Conservation (phyloP, 2,329 filamentous ascomycete genomes). For the Fusarium anthophilum region DNA sequence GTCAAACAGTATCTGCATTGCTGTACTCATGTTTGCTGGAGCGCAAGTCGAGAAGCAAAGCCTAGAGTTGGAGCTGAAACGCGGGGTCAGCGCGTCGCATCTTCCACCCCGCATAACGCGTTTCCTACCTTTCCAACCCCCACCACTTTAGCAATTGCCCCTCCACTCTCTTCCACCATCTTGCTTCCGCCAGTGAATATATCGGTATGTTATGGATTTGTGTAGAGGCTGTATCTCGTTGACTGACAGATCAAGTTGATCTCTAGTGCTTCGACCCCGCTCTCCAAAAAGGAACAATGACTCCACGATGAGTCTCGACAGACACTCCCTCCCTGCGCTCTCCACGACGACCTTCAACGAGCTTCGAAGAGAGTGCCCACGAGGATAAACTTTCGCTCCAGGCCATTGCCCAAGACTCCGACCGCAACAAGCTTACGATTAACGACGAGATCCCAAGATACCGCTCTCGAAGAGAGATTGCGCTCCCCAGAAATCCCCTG, state of each 20-base stretch:
- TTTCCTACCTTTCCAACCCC: fast-evolving
- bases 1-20: neutral
- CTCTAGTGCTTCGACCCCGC: neutral
- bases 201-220: neutral
- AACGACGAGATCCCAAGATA: neutral
- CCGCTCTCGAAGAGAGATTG: neutral
- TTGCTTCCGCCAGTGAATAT: neutral
- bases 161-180: neutral
- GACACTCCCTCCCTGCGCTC: neutral
- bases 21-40: neutral
- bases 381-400: neutral
- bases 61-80: neutral
- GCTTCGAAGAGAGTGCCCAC: neutral
- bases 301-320: neutral
- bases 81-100: neutral
- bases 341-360: neutral
- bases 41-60: fast-evolving
- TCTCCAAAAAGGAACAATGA: neutral
- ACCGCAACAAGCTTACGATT: fast-evolving
- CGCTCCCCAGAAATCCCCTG: neutral
- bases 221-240: fast-evolving
- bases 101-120: neutral
- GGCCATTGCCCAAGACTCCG: too few species aligned
- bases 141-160: neutral
- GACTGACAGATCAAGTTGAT: neutral